These are phyloP conservation scores for Collybiopsis confluens DNA, from an alignment of 768 basidiomycete species.

Conservation along the genomic window DNA sequence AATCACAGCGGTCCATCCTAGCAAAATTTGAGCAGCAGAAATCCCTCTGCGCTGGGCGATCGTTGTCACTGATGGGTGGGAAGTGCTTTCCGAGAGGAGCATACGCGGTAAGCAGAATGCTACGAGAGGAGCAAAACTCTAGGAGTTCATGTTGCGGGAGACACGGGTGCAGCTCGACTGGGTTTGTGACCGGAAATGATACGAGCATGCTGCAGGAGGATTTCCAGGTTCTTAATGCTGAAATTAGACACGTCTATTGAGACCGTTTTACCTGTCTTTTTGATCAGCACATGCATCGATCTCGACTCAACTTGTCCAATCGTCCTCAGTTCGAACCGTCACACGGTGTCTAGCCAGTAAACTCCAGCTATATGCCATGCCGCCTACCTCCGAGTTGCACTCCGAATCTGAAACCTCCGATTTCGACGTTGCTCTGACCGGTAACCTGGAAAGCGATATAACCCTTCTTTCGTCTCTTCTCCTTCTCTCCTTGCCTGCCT, in stretches of 20 bases:
- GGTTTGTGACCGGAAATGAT: slow-evolving; percentile 40
- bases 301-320: too few species aligned
- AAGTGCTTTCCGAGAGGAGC: slow-evolving; percentile 35
- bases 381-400: too few species aligned
- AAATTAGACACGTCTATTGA: slow-evolving; percentile 51
- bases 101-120: slow-evolving; percentile 45
- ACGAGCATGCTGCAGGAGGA: slow-evolving; percentile 31
- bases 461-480: too few species aligned
- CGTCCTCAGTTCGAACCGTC: too few species aligned
- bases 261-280: slow-evolving; percentile 31
- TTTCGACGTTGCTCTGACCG: too few species aligned
- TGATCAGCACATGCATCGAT: too few species aligned
- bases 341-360: too few species aligned
- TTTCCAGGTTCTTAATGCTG: slow-evolving; percentile 32
- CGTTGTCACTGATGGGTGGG: slow-evolving; percentile 20
- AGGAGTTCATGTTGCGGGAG: slow-evolving; percentile 40
- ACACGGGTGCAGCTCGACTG: slow-evolving; percentile 43
- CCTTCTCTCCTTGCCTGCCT: too few species aligned
- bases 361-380: too few species aligned
- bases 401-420: too few species aligned
- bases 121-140: slow-evolving; percentile 35
- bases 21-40: slow-evolving; percentile 41
- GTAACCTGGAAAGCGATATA: too few species aligned
- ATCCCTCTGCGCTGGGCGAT: slow-evolving; percentile 25
- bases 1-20: slow-evolving; percentile 57